Evolutionary conservation across 106 monocot species (phyloP).

Genomic region (Dendrobium nobile): DNA sequence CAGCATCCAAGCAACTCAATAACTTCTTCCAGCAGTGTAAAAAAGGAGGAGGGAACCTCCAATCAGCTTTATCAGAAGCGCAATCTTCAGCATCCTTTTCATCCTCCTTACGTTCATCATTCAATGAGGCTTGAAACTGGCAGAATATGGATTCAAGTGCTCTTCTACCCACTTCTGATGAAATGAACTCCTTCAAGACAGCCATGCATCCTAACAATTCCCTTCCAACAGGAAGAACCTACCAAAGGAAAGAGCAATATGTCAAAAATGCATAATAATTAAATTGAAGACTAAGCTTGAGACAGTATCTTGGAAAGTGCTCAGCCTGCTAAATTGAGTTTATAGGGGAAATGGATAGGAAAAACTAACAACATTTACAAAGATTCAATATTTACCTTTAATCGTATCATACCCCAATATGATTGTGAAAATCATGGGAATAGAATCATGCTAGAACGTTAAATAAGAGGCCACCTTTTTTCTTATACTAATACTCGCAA

Average conservation of each 20-base stretch:
- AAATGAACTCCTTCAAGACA: slow-evolving; percentile 54
- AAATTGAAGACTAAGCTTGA: background rate
- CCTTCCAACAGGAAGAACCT: slow-evolving; percentile 76
- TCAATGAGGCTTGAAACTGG: slow-evolving; percentile 12
- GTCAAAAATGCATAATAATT: background rate
- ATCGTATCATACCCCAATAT: background rate
- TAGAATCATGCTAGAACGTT: background rate
- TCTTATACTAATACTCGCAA: background rate
- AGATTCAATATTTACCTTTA: background rate
- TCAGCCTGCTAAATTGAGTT: background rate
- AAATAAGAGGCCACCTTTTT: background rate
- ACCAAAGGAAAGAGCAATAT: slow-evolving; percentile 2
- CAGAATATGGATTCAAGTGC: slow-evolving; percentile 30
- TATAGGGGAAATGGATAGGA: background rate
- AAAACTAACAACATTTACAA: background rate
- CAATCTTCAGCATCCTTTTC: slow-evolving; percentile 14
- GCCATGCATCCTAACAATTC: slow-evolving; percentile 77
- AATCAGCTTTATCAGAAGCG: slow-evolving; percentile 22
- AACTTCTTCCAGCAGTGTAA: slow-evolving; percentile 74
- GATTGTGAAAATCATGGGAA: background rate
- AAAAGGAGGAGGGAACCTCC: slow-evolving; percentile 41
- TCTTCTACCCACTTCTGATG: slow-evolving; percentile 37
- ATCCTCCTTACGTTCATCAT: slow-evolving; percentile 24
- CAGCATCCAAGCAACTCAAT: slow-evolving; percentile 28
- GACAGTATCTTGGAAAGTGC: background rate